Percentiles rank a stretch among this genome's conserved stretches.
Evolutionary conservation across 2,329 filamentous ascomycete genomes (phyloP).

Genomic region (Exserohilum rostratum): DNA sequence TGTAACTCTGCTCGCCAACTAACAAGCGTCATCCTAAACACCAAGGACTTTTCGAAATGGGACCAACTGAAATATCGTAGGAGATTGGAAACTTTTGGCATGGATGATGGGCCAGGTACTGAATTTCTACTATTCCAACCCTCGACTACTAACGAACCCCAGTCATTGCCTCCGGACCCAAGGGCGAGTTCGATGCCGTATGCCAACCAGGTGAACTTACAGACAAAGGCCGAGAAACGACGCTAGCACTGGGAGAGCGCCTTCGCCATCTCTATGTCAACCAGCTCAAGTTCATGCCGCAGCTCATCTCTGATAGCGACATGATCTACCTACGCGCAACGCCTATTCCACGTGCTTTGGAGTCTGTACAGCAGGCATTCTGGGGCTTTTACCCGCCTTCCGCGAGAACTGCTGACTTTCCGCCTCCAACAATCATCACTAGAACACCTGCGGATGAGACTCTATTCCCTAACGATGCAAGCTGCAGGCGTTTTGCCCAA

Average conservation of each 20-base stretch:
- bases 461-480: slow-evolving; percentile 57
- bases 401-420: slow-evolving; percentile 51
- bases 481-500: slow-evolving; percentile 56
- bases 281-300: slow-evolving; percentile 57
- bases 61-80: slow-evolving; percentile 68
- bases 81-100: slow-evolving; percentile 81
- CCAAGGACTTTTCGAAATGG: slow-evolving; percentile 61
- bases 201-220: slow-evolving; percentile 62
- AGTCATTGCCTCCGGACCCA: slow-evolving; percentile 69
- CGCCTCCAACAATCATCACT: slow-evolving; percentile 53
- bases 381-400: slow-evolving; percentile 56
- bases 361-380: slow-evolving; percentile 59
- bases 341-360: slow-evolving; percentile 57
- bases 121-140: no score
- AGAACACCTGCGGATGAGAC: slow-evolving; percentile 56
- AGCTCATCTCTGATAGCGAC: slow-evolving; percentile 49
- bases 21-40: slow-evolving; percentile 64
- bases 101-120: slow-evolving; percentile 61
- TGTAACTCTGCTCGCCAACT: slow-evolving; percentile 79
- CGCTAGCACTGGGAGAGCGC: slow-evolving; percentile 55
- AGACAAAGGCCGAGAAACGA: slow-evolving; percentile 57
- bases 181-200: slow-evolving; percentile 75
- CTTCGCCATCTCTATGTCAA: slow-evolving; percentile 58
- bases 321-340: slow-evolving; percentile 57
- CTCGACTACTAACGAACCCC: slow-evolving; percentile 5